These are phyloP conservation scores for Arctium lappa DNA, from an alignment of 129 eudicot species.

Conservation along the genomic window DNA sequence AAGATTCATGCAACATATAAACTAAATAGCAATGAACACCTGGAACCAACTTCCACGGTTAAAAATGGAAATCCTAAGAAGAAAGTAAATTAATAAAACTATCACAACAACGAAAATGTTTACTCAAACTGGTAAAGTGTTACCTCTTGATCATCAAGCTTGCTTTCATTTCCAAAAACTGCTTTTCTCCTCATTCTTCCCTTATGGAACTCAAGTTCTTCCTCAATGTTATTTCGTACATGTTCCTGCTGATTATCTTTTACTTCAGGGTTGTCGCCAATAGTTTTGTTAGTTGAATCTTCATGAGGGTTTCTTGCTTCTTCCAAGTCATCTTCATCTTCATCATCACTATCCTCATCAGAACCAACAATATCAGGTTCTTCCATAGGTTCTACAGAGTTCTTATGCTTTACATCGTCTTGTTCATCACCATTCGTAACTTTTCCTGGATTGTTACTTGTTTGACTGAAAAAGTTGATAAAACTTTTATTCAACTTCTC, in stretches of 20 bases:
- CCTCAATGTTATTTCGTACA: slow-evolving; percentile 31
- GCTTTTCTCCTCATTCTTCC: slow-evolving; percentile 89
- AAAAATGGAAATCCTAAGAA: not conserved
- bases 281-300: slow-evolving; percentile 4
- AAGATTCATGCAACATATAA: not conserved
- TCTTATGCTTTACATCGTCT: slow-evolving; percentile 23
- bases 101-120: not conserved
- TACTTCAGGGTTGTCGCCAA: slow-evolving; percentile 35
- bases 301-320: not conserved
- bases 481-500: slow-evolving; percentile 67
- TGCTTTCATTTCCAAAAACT: slow-evolving; percentile 55
- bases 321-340: slow-evolving; percentile 14
- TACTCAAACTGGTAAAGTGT: not conserved
- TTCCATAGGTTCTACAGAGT: slow-evolving; percentile 2
- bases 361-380: slow-evolving; percentile 37
- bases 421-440: slow-evolving; percentile 24
- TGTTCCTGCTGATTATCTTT: slow-evolving; percentile 24
- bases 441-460: slow-evolving; percentile 24
- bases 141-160: slow-evolving; percentile 54
- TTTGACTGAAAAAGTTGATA: slow-evolving; percentile 63
- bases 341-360: slow-evolving; percentile 52
- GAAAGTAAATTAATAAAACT: not conserved
- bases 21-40: not conserved
- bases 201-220: slow-evolving; percentile 56
- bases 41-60: not conserved